Percentiles rank a stretch among this genome's conserved stretches.
phyloP scores from a whole-genome alignment of 176 grass and related monocot genomes.

The Musa schizocarpa region DNA sequence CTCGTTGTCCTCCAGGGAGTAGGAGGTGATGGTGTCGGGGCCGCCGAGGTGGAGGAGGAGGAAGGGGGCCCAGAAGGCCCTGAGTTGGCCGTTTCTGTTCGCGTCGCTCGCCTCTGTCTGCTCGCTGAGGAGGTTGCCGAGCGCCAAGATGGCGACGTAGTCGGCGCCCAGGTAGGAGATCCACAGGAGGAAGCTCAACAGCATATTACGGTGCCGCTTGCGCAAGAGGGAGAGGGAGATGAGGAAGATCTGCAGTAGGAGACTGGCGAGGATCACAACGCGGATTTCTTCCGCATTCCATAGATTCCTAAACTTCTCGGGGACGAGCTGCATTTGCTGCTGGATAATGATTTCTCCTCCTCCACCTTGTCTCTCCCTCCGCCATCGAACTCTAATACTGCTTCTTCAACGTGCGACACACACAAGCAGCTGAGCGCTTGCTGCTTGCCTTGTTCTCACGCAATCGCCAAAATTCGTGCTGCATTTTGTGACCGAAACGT shows the following conservation, averaged over 20 bases:
- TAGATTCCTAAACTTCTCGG: not conserved
- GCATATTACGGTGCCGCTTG: not conserved
- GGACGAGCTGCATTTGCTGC: not conserved
- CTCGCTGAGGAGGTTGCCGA: conserved; percentile 25
- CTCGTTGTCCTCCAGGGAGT: conserved; percentile 32
- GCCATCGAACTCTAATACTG: too few species aligned
- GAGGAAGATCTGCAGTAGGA: conserved; percentile 22
- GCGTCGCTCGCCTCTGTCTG: not conserved
- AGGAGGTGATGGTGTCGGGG: conserved; percentile 31
- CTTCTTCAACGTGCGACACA: too few species aligned
- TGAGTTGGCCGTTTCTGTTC: not conserved
- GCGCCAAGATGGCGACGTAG: conserved; percentile 13
- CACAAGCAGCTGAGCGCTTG: too few species aligned
- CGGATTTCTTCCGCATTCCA: conserved; percentile 27
- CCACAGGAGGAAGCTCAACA: conserved; percentile 21
- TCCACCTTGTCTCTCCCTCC: not conserved
- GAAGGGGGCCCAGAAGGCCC: conserved; percentile 31
- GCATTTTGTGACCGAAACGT: too few species aligned
- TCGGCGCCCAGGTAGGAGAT: conserved; percentile 12
- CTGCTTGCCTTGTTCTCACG: too few species aligned
- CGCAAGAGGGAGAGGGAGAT: conserved; percentile 7
- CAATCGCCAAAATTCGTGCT: too few species aligned
- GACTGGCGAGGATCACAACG: conserved; percentile 21
- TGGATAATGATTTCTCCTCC: not conserved
- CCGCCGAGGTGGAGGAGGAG: conserved; percentile 34